A percentile compares a stretch with the other conserved stretches of the same genome.
Evolutionary conservation across 257 asterid genomes (phyloP).

Genomic region (Nemophila menziesii): DNA sequence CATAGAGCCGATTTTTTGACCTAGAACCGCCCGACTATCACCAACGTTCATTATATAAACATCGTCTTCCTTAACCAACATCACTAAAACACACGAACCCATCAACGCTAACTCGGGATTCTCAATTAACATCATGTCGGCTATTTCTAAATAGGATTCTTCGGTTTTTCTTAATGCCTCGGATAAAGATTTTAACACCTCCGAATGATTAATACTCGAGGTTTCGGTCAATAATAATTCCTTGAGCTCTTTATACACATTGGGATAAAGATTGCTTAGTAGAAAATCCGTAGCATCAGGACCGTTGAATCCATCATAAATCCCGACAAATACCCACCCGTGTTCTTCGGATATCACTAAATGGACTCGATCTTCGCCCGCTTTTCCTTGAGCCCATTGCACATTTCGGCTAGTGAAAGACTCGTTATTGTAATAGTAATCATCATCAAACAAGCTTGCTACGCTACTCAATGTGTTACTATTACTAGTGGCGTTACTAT

Average conservation of each 20-base stretch:
- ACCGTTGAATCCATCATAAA: conserved; percentile 83
- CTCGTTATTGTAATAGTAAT: conserved; percentile 39
- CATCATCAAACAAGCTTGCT: conserved; percentile 62
- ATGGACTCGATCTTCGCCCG: conserved; percentile 92
- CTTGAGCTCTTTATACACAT: conserved; percentile 66
- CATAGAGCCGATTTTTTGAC: conserved; percentile 34
- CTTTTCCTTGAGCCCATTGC: conserved; percentile 99
- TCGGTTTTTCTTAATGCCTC: conserved; percentile 81
- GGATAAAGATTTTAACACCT: conserved; percentile 67
- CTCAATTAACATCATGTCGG: conserved; percentile 69
- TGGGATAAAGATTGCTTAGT: conserved; percentile 52
- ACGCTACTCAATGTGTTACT: conserved; percentile 51
- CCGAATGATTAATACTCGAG: conserved; percentile 42
- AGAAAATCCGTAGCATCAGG: conserved; percentile 95
- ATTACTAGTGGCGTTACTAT: conserved; percentile 28
- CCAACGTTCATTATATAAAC: conserved; percentile 90
- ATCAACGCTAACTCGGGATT: conserved; percentile 90
- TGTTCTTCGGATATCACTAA: conserved; percentile 77
- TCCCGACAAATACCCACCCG: conserved; percentile 89
- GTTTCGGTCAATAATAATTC: conserved; percentile 72
- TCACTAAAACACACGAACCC: conserved; percentile 93
- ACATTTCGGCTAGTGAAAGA: conserved; percentile 65
- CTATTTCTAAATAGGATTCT: conserved; percentile 60
- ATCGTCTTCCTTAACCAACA: conserved; percentile 90
- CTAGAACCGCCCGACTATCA: conserved; percentile 81